A percentile compares a stretch with the other conserved stretches of the same genome.
Conservation (phyloP, 1,284 basidiomycete species). For the Leccinum angustisporum region DNA sequence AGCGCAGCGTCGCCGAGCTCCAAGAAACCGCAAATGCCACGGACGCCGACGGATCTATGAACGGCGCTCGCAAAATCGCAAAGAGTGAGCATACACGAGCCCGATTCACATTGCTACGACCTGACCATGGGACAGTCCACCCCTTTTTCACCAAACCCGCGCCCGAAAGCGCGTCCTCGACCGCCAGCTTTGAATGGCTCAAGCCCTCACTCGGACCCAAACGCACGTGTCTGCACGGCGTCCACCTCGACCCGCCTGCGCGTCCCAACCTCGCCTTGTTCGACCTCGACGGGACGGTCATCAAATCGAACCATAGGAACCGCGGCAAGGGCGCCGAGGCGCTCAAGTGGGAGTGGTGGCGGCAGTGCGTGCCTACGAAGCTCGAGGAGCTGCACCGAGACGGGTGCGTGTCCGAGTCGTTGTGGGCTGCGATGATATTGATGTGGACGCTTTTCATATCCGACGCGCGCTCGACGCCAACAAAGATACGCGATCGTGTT, state of each 20-base stretch:
- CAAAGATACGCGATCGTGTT: conserved; percentile 70
- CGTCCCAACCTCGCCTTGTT: conserved; percentile 71
- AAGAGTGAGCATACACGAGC: conserved; percentile 26
- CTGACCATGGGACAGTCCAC: conserved; percentile 32
- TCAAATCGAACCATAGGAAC: conserved; percentile 57
- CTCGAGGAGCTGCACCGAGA: conserved; percentile 58
- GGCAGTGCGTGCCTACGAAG: conserved; percentile 59
- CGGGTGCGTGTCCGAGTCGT: conserved; percentile 49
- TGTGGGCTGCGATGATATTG: background rate
- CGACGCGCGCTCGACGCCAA: background rate
- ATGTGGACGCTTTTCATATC: background rate
- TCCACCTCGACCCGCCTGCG: conserved; percentile 51
- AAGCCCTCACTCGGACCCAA: conserved; percentile 51
- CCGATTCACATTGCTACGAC: background rate
- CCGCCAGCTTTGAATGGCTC: conserved; percentile 53
- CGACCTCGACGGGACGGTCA: conserved; percentile 87
- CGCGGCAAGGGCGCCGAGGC: conserved; percentile 40
- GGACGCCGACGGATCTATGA: conserved; percentile 21
- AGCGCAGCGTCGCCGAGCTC: conserved; percentile 21
- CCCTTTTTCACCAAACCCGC: conserved; percentile 38
- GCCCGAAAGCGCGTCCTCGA: conserved; percentile 11
- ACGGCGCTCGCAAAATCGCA: conserved; percentile 20
- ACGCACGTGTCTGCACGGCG: conserved; percentile 62
- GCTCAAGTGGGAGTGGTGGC: conserved; percentile 79
- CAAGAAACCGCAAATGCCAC: conserved; percentile 16